A percentile compares a stretch with the other conserved stretches of the same genome.
phyloP scores from a whole-genome alignment of 148 eudicot species.

The Suaeda aralocaspica region DNA sequence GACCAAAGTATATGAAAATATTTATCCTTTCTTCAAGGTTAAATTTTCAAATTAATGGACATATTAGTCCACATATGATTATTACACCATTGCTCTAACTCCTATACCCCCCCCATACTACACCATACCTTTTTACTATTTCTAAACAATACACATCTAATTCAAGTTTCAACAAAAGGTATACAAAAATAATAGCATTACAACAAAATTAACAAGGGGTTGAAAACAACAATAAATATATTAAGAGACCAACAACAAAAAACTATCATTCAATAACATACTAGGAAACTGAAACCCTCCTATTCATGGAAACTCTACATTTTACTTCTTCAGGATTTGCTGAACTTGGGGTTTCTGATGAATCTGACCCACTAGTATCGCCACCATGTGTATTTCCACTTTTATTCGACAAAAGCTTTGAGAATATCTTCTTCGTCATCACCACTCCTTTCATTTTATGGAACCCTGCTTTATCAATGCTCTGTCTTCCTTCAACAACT shows the following conservation, averaged over 20 bases:
- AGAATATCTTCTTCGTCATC: constrained; percentile 65
- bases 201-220: not conserved
- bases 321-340: constrained; percentile 55
- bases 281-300: constrained; percentile 68
- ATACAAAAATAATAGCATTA: not conserved
- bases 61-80: not conserved
- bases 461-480: constrained; percentile 38
- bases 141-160: not conserved
- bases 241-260: constrained; percentile 10
- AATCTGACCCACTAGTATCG: constrained; percentile 84
- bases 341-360: constrained; percentile 59
- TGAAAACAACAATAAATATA: not conserved
- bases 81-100: not conserved
- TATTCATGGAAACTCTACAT: constrained; percentile 47
- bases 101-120: not conserved
- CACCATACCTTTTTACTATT: not conserved
- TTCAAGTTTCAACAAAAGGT: not conserved
- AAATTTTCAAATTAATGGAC: not conserved
- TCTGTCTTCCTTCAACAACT: constrained; percentile 23
- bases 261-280: not conserved
- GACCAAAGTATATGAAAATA: no score
- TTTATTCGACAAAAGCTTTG: constrained; percentile 70
- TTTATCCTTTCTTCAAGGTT: not conserved
- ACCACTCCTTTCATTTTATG: constrained; percentile 60
- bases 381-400: constrained; percentile 30